These are phyloP conservation scores for Physcia stellaris DNA, from an alignment of 495 filamentous ascomycete species.

Conservation along the genomic window DNA sequence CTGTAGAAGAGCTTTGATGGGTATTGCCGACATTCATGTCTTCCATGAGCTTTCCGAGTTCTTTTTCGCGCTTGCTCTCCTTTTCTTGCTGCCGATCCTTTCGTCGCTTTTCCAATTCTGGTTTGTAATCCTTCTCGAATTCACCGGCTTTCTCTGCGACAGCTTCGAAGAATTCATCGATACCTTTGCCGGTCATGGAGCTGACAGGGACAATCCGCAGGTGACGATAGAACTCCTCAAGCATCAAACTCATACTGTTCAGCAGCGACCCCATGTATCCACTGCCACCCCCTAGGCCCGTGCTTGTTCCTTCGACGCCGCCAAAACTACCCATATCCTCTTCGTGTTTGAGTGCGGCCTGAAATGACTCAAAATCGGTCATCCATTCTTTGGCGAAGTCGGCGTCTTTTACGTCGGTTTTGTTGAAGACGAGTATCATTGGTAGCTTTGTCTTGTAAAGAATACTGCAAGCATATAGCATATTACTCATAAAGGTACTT, in stretches of 20 bases:
- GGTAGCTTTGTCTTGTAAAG: slow-evolving; percentile 96
- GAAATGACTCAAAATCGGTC: slow-evolving; percentile 96
- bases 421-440: slow-evolving; percentile 98
- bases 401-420: slow-evolving; percentile 87
- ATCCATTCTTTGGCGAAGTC: slow-evolving; percentile 97
- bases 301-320: slow-evolving; percentile 51
- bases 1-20: slow-evolving; percentile 20
- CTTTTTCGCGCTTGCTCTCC: slow-evolving; percentile 53
- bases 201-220: slow-evolving; percentile 85
- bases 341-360: slow-evolving; percentile 65
- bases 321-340: slow-evolving; percentile 67
- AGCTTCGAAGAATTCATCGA: slow-evolving; percentile 85
- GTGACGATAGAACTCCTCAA: slow-evolving; percentile 95
- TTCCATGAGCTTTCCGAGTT: slow-evolving; percentile 84
- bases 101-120: slow-evolving; percentile 71
- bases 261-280: slow-evolving; percentile 95
- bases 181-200: slow-evolving; percentile 80
- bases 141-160: slow-evolving; percentile 78
- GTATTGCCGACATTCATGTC: slow-evolving; percentile 66
- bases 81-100: slow-evolving; percentile 63
- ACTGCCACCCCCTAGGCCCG: slow-evolving; percentile 52
- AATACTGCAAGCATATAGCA: slow-evolving; percentile 97
- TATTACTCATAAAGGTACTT: slow-evolving; percentile 97
- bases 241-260: slow-evolving; percentile 94
- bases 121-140: slow-evolving; percentile 82